phyloP scores from a whole-genome alignment of 768 basidiomycete species.

The Lactarius trivialis region DNA sequence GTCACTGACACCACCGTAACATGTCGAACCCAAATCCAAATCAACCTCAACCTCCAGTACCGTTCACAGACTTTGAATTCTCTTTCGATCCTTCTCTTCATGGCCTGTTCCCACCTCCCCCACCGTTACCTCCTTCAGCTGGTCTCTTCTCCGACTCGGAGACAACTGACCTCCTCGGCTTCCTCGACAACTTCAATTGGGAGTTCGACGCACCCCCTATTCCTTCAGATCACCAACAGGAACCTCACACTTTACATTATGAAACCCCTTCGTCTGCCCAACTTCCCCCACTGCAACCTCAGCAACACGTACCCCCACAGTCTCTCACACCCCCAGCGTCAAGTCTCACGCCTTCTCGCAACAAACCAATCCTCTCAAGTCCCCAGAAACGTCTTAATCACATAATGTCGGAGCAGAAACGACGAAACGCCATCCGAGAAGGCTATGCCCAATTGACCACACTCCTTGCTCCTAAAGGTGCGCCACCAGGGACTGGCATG shows the following conservation, averaged over 20 bases:
- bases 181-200: constrained; percentile 77
- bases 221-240: constrained; percentile 9
- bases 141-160: constrained; percentile 76
- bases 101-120: constrained; percentile 51
- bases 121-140: constrained; percentile 61
- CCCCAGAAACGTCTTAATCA: constrained; percentile 89
- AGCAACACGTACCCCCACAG: constrained; percentile 8
- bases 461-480: constrained; percentile 73
- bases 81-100: constrained; percentile 57
- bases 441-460: constrained; percentile 83
- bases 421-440: constrained; percentile 85
- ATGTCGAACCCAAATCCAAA: constrained; percentile 28
- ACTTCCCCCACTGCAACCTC: not conserved
- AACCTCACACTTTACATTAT: constrained; percentile 10
- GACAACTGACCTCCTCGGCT: constrained; percentile 71
- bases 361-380: constrained; percentile 66
- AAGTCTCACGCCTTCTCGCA: constrained; percentile 28
- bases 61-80: constrained; percentile 67
- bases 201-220: constrained; percentile 38
- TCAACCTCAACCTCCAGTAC: constrained; percentile 50
- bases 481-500: constrained; percentile 57
- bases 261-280: constrained; percentile 13
- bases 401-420: constrained; percentile 92
- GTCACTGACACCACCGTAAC: not conserved
- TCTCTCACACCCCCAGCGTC: constrained; percentile 18